phyloP scores from a whole-genome alignment of 2,329 filamentous ascomycete genomes.

The Fusarium camptoceras region DNA sequence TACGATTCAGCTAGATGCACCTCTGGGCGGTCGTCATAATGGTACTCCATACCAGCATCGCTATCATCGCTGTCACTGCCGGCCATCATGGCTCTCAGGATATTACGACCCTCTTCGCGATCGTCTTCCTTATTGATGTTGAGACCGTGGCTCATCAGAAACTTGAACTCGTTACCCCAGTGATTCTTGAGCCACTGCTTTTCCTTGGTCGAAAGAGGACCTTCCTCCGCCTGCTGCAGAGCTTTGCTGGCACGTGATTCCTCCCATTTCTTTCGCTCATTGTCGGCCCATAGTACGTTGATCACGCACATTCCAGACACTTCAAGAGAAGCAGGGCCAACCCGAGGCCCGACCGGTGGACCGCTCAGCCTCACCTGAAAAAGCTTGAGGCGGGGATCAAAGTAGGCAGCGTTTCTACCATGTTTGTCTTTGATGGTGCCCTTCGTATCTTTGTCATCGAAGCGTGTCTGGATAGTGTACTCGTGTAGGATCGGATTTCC shows the following conservation, averaged over 20 bases:
- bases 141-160: not conserved
- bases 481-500: not conserved
- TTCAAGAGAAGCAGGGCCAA: not conserved
- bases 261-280: not conserved
- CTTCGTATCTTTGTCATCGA: too few relatives aligned
- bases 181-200: not conserved
- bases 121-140: not conserved
- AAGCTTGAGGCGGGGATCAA: rapidly evolving
- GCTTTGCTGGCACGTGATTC: too few relatives aligned
- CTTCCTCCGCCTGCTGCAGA: too few relatives aligned
- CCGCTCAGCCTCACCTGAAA: not conserved
- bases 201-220: rapidly evolving
- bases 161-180: not conserved
- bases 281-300: not conserved
- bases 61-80: too few relatives aligned
- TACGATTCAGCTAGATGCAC: too few relatives aligned
- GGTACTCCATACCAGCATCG: too few relatives aligned
- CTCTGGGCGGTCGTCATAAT: too few relatives aligned
- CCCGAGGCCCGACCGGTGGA: not conserved
- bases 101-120: not conserved
- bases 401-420: not conserved
- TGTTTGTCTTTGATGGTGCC: not conserved
- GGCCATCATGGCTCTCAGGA: not conserved
- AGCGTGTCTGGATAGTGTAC: not conserved
- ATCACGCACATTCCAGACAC: rapidly evolving